Evolutionary conservation across 2,329 filamentous ascomycete genomes (phyloP), one percentile per base, ranked within the genome.

Genomic region (Alternaria infectoria): DNA sequence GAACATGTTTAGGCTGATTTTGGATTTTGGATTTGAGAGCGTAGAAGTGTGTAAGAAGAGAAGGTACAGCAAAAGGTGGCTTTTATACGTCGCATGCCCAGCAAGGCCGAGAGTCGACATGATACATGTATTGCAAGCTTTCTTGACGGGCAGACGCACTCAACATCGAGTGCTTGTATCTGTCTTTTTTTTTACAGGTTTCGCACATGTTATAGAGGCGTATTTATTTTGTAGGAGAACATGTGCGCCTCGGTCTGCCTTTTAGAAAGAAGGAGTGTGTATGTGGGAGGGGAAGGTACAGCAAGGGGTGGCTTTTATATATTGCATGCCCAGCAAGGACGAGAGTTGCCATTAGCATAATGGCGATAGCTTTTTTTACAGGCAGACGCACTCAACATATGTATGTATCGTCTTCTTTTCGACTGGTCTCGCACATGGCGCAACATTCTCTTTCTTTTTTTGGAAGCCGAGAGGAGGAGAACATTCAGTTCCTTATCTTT

Each of bases 21-120:
- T n/a, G n/a, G n/a, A n/a, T n/a, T n/a, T n/a, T n/a, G n/a, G n/a
- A n/a, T n/a, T n/a, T n/a, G n/a, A n/a, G n/a, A n/a, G n/a, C n/a
- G n/a, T n/a, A n/a, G n/a, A n/a, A n/a, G n/a, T n/a, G n/a, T n/a
- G 28, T 30, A 3, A 4, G 12, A 2, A 32, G 30, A 32, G 30
- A 15, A 4, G 13, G 2, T n/a, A n/a, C 15, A n/a, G 0, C 7
- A 36, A 4, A 0, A 15, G 13, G 7, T 0, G 6, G 30, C 13
- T 36, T 40, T 40, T 40, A 40, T 40, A n/a, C 32, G 17, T 40
- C 32, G 32, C 15, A 2, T 5, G 8, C 4, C 32, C 13, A 36
- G 8, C 32, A n/a, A 40, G 8, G 32, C 1, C 5, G 8, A 40
- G 15, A 2, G 32, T 40, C 32, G 15, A 0, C 32, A 10, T 40